Base-by-base conservation (phyloP, 1,284 basidiomycete genomes). In the Malassezia japonica region DNA sequence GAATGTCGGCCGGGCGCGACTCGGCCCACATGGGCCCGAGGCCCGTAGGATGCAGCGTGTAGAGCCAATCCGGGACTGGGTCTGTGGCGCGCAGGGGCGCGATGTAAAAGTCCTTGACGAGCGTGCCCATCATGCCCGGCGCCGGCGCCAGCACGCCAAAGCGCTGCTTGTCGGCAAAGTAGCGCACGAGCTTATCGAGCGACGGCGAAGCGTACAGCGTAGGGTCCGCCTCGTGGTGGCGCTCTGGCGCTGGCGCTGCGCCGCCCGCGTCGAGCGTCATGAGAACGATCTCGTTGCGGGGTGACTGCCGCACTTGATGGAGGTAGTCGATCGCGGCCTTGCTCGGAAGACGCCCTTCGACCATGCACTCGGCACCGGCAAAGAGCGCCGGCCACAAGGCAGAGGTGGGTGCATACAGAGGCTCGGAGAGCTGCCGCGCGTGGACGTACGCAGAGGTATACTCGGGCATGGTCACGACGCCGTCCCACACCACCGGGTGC, bases 91-190 rank as follows among this genome's bases (percentile, higher is more conserved):
- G 48, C 20, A 72, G 56, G 10, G 70, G 61, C 1, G 60, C 66
- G 1, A 69, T 33, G 50, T 72, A 72, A 27, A 72, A 70, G 56
- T 72, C 70, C 38, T 72, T 72, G 43, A 72, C 59, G 40, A 69
- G 46, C 10, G 59, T 54, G 29, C 67, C 55, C 23, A 60, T 58
- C 21, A 42, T 55, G 1, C 44, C 41, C 1, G 55, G 52, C 2
- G 43, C 48, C 13, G 60, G 49, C 12, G 39, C 42, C 31, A 70
- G 34, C 18, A 68, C 70, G 9, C 65, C 70, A 54, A 67, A 72
- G 8, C 68, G 56, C 20, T 53, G 27, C 35, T 50, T 48, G 31
- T 56, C 40, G 8, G 55, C 36, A 41, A 63, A 63, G 32, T 59
- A 64, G 29, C 25, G 37, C n/a, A 60, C 41, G 12, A 62, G 42